phyloP scores from a whole-genome alignment of 768 basidiomycete genomes.

The Agrocybe praecox region DNA sequence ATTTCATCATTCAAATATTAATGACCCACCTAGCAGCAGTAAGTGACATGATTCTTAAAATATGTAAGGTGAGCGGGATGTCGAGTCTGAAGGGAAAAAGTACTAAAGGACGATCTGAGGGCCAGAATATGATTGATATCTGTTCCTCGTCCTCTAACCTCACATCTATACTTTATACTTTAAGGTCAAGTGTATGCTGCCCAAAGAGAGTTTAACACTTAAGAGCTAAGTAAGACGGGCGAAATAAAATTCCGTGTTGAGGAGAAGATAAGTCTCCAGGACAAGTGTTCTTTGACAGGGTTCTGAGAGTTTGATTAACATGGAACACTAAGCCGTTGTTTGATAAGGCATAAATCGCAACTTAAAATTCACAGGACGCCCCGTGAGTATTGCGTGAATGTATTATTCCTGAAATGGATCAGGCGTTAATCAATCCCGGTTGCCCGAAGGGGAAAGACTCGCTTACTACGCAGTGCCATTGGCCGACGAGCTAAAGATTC shows the following conservation, averaged over 20 bases:
- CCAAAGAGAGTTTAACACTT: background rate
- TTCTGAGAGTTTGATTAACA: background rate
- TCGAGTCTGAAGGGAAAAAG: too few relatives aligned
- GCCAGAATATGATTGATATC: background rate
- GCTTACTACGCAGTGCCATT: too few relatives aligned
- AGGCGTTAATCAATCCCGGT: background rate
- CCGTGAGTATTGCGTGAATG: too few relatives aligned
- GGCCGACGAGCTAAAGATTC: too few relatives aligned
- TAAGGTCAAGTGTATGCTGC: background rate
- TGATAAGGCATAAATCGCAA: background rate
- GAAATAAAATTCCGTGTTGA: background rate
- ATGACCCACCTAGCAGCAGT: background rate
- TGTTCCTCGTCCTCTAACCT: background rate
- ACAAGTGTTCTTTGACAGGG: background rate
- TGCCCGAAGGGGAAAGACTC: background rate
- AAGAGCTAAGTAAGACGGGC: background rate
- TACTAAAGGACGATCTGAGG: conserved; percentile 9
- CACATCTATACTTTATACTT: background rate
- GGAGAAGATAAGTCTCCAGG: background rate
- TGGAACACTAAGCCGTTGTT: background rate
- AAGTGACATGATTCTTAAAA: too few relatives aligned
- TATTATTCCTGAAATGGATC: background rate
- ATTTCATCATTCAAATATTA: background rate
- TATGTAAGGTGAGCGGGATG: too few relatives aligned
- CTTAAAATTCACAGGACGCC: background rate